These are phyloP conservation scores for Fusarium aywerte DNA, from an alignment of 2,329 filamentous ascomycete species.

Conservation along the genomic window DNA sequence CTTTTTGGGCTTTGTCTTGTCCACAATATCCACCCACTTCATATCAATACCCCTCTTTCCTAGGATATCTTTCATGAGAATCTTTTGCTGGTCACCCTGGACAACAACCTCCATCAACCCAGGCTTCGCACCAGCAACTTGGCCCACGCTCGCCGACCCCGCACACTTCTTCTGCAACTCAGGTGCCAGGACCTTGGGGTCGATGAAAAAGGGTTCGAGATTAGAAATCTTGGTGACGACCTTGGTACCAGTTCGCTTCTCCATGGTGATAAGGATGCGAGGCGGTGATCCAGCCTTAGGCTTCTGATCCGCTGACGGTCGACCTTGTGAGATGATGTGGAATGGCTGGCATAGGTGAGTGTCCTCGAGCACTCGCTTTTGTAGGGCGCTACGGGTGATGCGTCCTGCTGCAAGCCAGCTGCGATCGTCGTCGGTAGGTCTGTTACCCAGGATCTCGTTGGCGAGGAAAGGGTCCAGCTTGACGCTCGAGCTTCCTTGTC, in stretches of 20 bases:
- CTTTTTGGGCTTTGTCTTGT: conserved; percentile 39
- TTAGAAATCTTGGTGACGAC: conserved; percentile 42
- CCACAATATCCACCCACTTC: conserved; percentile 40
- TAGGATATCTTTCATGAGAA: conserved; percentile 29
- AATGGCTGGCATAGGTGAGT: conserved; percentile 36
- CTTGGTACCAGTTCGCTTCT: conserved; percentile 42
- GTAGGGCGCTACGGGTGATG: conserved; percentile 32
- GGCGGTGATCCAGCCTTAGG: conserved; percentile 37
- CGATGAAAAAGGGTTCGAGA: conserved; percentile 38
- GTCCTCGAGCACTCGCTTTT: conserved; percentile 38
- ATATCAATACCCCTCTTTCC: conserved; percentile 25
- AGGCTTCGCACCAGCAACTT: conserved; percentile 37
- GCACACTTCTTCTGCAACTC: conserved; percentile 43
- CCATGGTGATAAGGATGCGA: conserved; percentile 34
- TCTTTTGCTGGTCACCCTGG: conserved; percentile 39
- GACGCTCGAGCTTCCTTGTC: conserved; percentile 30
- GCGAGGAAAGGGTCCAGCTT: conserved; percentile 38
- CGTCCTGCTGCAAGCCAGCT: conserved; percentile 32
- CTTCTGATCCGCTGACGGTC: conserved; percentile 25
- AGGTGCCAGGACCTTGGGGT: conserved; percentile 36
- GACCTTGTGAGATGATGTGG: conserved; percentile 29
- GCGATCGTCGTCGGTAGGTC: conserved; percentile 34
- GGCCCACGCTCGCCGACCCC: conserved; percentile 38
- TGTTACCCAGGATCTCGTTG: conserved; percentile 34
- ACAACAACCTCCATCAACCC: conserved; percentile 39